Evolutionary conservation across 176 grass and related monocot genomes (phyloP), one percentile per base, ranked within the genome.

Genomic region (Chloris gayana): DNA sequence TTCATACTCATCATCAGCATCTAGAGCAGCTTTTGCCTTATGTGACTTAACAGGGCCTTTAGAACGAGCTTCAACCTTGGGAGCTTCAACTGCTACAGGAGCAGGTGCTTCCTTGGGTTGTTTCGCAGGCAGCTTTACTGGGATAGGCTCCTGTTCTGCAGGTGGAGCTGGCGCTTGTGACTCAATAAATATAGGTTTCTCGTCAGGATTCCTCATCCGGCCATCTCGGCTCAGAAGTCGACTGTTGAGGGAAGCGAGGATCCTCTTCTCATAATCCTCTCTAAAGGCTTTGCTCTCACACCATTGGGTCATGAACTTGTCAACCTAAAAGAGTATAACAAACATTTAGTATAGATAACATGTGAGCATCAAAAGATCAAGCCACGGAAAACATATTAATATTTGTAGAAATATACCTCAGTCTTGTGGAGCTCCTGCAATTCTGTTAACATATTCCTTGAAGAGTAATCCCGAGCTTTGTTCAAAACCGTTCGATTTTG

Each of bases 251-350:
- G 92, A 93, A 57, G 86, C 17, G 15, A 99, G 88, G 30, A 89
- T 88, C 17, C 96, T 90, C 84, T 89, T 99, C 86, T 95, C 92
- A 31, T 91, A 99, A 80, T 99, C 96, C 80, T 89, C 96, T 73
- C 90, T 90, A 41, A 99, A 99, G 76, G 75, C 39, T 65, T 95
- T 95, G 47, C 86, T 88, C 63, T 71, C 50, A 33, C 80, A 86
- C 92, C 92, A 99, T 69, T 99, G 53, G 59, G 81, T 78, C 90
- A 99, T 88, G 76, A 99, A 89, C 47, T 90, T 93, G 49, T 93
- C 92, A 34, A 86, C 87, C 92, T 99, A 72, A 69, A 50, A 85
- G 41, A 72, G 49, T 19, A 39, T 19, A 84, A 42, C 66, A 67
- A 77, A 49, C 10, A 51, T 42, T 89, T 37, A 80, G 27, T 80